Evolutionary conservation across 257 asterid genomes (phyloP).

Genomic region (Penstemon barbatus): DNA sequence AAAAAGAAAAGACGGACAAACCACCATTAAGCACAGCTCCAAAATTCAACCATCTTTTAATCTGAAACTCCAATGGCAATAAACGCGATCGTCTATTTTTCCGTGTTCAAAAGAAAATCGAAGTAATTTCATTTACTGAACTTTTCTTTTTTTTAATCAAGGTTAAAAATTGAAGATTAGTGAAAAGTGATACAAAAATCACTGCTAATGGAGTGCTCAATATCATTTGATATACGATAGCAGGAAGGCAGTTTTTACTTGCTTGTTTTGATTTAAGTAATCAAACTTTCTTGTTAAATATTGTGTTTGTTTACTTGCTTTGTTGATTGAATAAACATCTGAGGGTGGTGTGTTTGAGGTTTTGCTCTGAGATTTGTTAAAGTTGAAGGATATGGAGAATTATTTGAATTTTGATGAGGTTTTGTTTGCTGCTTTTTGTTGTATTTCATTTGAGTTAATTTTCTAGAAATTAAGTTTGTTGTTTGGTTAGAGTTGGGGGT

Average conservation of each 20-base stretch:
- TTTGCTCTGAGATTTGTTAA: background rate
- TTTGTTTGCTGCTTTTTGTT: slow-evolving; percentile 31
- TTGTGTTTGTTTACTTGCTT: background rate
- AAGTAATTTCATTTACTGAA: too few relatives aligned
- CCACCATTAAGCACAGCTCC: background rate
- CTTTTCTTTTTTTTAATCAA: slow-evolving; percentile 20
- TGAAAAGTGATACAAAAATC: background rate
- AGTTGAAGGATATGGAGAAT: slow-evolving; percentile 35
- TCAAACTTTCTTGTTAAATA: slow-evolving; percentile 10
- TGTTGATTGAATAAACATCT: background rate
- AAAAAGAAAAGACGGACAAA: slow-evolving; percentile 9
- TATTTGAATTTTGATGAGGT: slow-evolving; percentile 27
- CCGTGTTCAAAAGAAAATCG: too few relatives aligned
- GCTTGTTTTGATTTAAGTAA: background rate
- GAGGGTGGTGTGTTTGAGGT: background rate
- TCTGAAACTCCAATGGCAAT: too few relatives aligned
- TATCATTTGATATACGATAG: slow-evolving; percentile 60
- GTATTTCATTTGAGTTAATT: slow-evolving; percentile 31
- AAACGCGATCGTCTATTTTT: too few relatives aligned
- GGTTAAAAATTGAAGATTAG: background rate
- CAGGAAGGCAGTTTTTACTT: background rate
- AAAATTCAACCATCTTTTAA: too few relatives aligned
- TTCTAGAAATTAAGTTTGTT: slow-evolving; percentile 11
- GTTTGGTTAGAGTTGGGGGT: slow-evolving; percentile 36
- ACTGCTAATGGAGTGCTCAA: slow-evolving; percentile 38